phyloP scores from a whole-genome alignment of 108 stramenopile species.

The Pseudonitzschia pungens region DNA sequence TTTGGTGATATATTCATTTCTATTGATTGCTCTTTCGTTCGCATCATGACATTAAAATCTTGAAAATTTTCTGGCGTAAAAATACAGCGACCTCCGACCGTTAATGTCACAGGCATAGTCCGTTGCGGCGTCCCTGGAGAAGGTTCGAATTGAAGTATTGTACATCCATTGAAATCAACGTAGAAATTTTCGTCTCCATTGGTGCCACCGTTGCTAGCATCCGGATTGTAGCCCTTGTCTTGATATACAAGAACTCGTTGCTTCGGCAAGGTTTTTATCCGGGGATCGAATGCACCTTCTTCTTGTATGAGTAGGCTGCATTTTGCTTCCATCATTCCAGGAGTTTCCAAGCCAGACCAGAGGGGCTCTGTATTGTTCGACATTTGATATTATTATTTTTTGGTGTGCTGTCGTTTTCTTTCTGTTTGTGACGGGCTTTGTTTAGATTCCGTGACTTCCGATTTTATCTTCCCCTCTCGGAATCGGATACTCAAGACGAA shows the following conservation, averaged over 20 bases:
- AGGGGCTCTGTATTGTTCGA: not conserved
- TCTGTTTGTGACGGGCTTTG: not conserved
- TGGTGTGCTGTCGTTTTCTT: not conserved
- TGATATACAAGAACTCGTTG: conserved; percentile 57
- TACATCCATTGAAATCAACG: conserved; percentile 52
- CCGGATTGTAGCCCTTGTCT: conserved; percentile 48
- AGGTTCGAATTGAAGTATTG: conserved; percentile 61
- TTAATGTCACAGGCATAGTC: conserved; percentile 61
- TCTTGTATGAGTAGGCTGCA: conserved; percentile 51
- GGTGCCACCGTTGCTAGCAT: not conserved
- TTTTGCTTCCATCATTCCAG: conserved; percentile 53
- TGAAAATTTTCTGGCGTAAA: conserved; percentile 59
- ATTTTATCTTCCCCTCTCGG: not conserved
- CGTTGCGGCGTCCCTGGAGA: conserved; percentile 28
- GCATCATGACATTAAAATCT: conserved; percentile 71
- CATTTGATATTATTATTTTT: conserved; percentile 10
- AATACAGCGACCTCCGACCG: conserved; percentile 59
- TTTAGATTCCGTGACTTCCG: not conserved
- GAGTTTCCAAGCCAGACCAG: conserved; percentile 64
- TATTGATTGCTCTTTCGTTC: conserved; percentile 51
- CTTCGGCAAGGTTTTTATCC: conserved; percentile 47
- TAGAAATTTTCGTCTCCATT: conserved; percentile 42
- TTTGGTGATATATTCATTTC: conserved; percentile 59
- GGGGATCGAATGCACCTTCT: conserved; percentile 41
- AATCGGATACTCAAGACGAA: too few species aligned